Percentiles rank a stretch among this genome's conserved stretches.
Evolutionary conservation across 2,329 filamentous ascomycete genomes (phyloP).

Genomic region (Verticillium alfalfae): DNA sequence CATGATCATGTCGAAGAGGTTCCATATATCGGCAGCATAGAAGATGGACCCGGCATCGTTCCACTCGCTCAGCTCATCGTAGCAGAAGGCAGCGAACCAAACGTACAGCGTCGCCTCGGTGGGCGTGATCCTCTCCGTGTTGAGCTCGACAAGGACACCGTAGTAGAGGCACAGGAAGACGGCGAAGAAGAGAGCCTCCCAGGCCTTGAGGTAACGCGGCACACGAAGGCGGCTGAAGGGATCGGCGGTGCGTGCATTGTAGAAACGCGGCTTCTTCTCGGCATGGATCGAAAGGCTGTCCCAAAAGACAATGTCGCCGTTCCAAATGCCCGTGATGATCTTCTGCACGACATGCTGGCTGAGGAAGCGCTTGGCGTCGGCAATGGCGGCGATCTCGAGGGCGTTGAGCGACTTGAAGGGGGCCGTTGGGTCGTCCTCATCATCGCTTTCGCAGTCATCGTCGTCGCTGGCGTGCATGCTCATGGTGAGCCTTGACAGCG

Average conservation of each 20-base stretch:
- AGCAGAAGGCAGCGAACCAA: conserved; percentile 83
- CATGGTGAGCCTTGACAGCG: conserved; percentile 51
- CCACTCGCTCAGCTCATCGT: conserved; percentile 82
- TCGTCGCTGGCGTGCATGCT: conserved; percentile 30
- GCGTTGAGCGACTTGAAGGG: conserved; percentile 78
- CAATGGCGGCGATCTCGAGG: conserved; percentile 78
- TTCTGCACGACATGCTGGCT: conserved; percentile 76
- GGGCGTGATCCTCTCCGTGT: conserved; percentile 58
- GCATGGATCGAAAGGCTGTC: conserved; percentile 68
- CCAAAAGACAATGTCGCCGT: conserved; percentile 84
- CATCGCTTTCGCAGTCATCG: conserved; percentile 26
- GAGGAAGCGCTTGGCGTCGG: conserved; percentile 78
- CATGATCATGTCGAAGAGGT: conserved; percentile 67
- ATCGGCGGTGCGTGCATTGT: conserved; percentile 62
- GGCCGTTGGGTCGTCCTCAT: conserved; percentile 58
- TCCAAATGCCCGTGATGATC: conserved; percentile 80
- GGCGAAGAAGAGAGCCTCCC: conserved; percentile 77
- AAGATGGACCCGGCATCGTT: conserved; percentile 82
- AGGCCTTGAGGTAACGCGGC: conserved; percentile 78
- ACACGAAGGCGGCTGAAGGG: conserved; percentile 72
- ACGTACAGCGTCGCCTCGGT: conserved; percentile 72
- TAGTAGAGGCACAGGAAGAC: conserved; percentile 79
- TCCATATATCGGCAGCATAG: conserved; percentile 80
- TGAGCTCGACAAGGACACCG: conserved; percentile 71
- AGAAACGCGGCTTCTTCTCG: conserved; percentile 70